Conservation (phyloP, 129 eudicot genomes). For the Chrysanthemum makinoi region DNA sequence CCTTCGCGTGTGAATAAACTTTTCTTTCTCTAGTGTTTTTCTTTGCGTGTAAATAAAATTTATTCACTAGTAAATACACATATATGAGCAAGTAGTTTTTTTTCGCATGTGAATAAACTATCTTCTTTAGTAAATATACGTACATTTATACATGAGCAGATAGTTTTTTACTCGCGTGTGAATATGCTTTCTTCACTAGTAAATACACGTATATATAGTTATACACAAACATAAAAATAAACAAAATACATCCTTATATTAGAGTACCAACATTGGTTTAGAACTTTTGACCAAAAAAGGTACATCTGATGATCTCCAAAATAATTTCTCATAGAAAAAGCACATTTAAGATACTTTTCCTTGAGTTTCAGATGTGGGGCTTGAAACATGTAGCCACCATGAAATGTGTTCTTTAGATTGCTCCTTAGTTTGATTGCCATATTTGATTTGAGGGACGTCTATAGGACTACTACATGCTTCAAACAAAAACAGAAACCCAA, state of each 20-base stretch:
- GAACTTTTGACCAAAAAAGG: neutral
- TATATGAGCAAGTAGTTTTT: too few species aligned
- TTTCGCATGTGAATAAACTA: too few species aligned
- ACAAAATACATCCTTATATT: neutral
- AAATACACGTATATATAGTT: too few species aligned
- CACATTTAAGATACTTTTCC: slow-evolving; percentile 44
- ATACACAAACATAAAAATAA: too few species aligned
- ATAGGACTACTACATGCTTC: slow-evolving; percentile 81
- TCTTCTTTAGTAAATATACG: too few species aligned
- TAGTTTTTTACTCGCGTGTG: too few species aligned
- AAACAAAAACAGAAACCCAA: slow-evolving; percentile 13
- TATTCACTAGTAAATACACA: too few species aligned
- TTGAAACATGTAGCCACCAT: slow-evolving; percentile 72
- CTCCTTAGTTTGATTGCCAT: slow-evolving; percentile 47
- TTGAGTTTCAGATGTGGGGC: slow-evolving; percentile 59
- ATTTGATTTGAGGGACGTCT: slow-evolving; percentile 73
- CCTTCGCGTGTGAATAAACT: too few species aligned
- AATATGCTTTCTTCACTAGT: too few species aligned
- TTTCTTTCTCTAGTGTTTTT: too few species aligned
- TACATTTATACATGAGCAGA: too few species aligned
- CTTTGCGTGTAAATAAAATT: too few species aligned
- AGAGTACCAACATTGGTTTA: neutral
- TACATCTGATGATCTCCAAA: slow-evolving; percentile 4
- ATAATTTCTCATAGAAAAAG: neutral
- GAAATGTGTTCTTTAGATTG: slow-evolving; percentile 46